A percentile compares a stretch with the other conserved stretches of the same genome.
phyloP scores from a whole-genome alignment of 179 eudicot species.

The Dionaea muscipula region DNA sequence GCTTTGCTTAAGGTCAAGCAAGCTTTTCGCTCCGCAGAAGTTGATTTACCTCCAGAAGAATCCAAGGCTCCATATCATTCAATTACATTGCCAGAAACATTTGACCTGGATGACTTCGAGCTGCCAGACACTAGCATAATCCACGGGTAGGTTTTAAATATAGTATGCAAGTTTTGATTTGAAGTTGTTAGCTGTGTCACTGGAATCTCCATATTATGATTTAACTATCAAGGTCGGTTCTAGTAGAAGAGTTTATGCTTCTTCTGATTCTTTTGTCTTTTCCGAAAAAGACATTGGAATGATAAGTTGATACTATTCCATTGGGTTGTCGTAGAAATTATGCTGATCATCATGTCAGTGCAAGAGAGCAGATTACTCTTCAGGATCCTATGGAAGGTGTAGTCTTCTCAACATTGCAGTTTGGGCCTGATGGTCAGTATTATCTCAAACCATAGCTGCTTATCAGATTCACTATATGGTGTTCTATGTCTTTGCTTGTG shows the following conservation, averaged over 20 bases:
- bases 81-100: constrained; percentile 93
- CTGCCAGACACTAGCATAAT: constrained; percentile 63
- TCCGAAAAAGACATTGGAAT: no score
- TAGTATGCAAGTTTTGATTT: no score
- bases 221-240: not conserved
- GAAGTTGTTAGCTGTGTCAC: no score
- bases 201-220: not conserved
- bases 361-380: constrained; percentile 93
- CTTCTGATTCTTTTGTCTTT: no score
- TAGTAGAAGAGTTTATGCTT: not conserved
- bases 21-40: constrained; percentile 95
- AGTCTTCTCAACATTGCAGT: constrained; percentile 60
- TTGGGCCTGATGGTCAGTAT: constrained; percentile 84
- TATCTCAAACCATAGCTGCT: not conserved
- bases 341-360: constrained; percentile 89
- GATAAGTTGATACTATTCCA: not conserved
- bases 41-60: constrained; percentile 96
- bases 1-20: constrained; percentile 91
- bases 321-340: constrained; percentile 46
- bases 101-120: constrained; percentile 98
- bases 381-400: constrained; percentile 93
- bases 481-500: not conserved
- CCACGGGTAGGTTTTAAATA: constrained; percentile 45
- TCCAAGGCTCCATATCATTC: constrained; percentile 97
- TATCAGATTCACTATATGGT: not conserved